Conservation (phyloP, 2,329 filamentous ascomycete species). For the Leptosphaerulina australis region DNA sequence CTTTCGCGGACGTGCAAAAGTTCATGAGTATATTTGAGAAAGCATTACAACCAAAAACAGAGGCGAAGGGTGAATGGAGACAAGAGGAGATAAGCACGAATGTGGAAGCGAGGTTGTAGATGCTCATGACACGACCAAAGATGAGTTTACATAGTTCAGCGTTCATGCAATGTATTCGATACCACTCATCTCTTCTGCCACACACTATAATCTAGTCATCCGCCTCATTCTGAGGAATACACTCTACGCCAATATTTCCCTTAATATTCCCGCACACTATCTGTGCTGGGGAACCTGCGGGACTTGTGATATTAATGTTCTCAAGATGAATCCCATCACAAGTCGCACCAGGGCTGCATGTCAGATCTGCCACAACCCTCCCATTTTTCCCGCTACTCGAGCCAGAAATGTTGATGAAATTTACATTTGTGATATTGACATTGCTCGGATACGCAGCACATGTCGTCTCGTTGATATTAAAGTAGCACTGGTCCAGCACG, state of each 20-base stretch:
- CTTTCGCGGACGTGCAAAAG: constrained; percentile 69
- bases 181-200: background rate
- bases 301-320: constrained; percentile 61
- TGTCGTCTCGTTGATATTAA: constrained; percentile 59
- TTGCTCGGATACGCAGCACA: constrained; percentile 62
- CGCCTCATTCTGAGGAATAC: constrained; percentile 44
- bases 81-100: constrained; percentile 6
- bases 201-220: constrained; percentile 13
- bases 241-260: constrained; percentile 51
- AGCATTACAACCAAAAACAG: constrained; percentile 40
- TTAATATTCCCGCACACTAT: constrained; percentile 59
- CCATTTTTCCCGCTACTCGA: constrained; percentile 63
- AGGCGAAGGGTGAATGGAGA: background rate
- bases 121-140: background rate
- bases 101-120: constrained; percentile 10
- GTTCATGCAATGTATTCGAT: constrained; percentile 11
- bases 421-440: constrained; percentile 65
- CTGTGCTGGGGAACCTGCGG: constrained; percentile 48
- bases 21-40: constrained; percentile 55
- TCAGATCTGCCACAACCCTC: constrained; percentile 60
- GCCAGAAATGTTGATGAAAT: constrained; percentile 64
- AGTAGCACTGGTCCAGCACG: constrained; percentile 68
- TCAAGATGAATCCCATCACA: constrained; percentile 63
- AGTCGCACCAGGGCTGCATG: constrained; percentile 63
- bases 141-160: constrained; percentile 4